Evolutionary conservation across 176 grass and related monocot species (phyloP), one percentile per base, ranked within the genome.

Genomic region (Oryza coarctata): DNA sequence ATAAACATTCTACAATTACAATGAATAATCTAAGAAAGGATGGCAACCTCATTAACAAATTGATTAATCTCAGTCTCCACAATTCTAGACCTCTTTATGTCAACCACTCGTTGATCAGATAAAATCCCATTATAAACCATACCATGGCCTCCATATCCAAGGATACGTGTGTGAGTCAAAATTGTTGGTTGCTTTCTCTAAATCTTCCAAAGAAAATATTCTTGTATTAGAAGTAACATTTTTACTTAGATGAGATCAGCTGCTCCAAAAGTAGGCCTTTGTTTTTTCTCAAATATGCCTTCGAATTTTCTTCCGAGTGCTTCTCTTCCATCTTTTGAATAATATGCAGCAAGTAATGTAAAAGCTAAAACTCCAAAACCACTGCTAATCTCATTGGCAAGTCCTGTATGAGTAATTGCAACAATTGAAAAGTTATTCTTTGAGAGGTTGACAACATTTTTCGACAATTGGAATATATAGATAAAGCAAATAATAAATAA

Each of bases 341-440:
- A 80, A 62, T 44, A 79, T 0, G 57, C 27, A 20, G 23, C 67
- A 79, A 27, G 33, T 27, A 80, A 32, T 52, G 71, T 65, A 67
- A 88, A 57, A 68, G 70, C 23, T 65, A 88, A 23, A 66, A 85
- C 45, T 44, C 86, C 86, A 65, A 88, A 68, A 35, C 86, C 81
- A 61, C 66, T 63, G 75, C 74, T 43, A 78, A 89, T 33, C 47
- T 82, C 87, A 84, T 65, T n/a, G 43, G 14, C 18, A 80, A 67
- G 25, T 6, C 72, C 87, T 85, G 13, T 75, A 85, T 1, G 23
- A 86, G 49, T 44, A 68, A 29, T 67, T 58, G 70, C 9, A 86
- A 26, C 25, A 52, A 31, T 15, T 86, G 41, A 80, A 32, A 27
- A 22, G 47, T 86, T 74, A 22, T 85, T 57, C 33, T 73, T 69